Percentiles rank a stretch among this genome's conserved stretches.
Conservation (phyloP, 352 stramenopile species). For the Phytophthora lateralis region DNA sequence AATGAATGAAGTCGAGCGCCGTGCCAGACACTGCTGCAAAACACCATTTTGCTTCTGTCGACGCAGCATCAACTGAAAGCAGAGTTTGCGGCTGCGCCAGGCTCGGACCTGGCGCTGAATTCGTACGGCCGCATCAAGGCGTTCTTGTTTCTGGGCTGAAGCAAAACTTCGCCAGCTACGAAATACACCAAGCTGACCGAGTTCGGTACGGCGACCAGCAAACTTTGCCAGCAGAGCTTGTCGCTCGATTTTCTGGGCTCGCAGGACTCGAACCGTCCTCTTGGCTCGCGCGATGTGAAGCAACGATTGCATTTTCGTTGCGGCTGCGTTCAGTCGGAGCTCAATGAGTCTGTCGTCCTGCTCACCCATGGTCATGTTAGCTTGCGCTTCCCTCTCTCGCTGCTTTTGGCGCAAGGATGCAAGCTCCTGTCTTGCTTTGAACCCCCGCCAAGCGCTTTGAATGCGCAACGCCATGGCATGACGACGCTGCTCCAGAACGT, state of each 20-base stretch:
- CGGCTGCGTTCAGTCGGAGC: constrained; percentile 43
- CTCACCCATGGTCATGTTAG: constrained; percentile 44
- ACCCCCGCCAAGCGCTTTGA: constrained; percentile 53
- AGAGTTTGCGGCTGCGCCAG: constrained; percentile 43
- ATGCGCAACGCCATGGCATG: constrained; percentile 42
- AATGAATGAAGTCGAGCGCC: constrained; percentile 26
- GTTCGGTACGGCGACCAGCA: constrained; percentile 33
- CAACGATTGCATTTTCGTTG: constrained; percentile 59
- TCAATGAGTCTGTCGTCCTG: constrained; percentile 54
- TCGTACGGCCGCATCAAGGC: constrained; percentile 26
- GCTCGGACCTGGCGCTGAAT: constrained; percentile 52
- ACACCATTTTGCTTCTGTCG: constrained; percentile 44
- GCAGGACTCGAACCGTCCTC: constrained; percentile 33
- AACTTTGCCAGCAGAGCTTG: constrained; percentile 44
- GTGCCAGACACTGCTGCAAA: constrained; percentile 43
- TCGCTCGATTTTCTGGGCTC: constrained; percentile 45
- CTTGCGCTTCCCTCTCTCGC: constrained; percentile 36
- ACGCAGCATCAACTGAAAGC: constrained; percentile 41
- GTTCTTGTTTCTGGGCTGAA: constrained; percentile 38
- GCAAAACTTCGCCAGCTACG: constrained; percentile 48
- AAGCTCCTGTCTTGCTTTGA: constrained; percentile 31
- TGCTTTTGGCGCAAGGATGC: constrained; percentile 29
- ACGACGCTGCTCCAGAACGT: constrained; percentile 39
- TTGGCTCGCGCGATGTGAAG: constrained; percentile 48
- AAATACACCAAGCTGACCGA: constrained; percentile 36